Conservation (phyloP, 2,329 filamentous ascomycete genomes). For the Fonsecaea erecta region DNA sequence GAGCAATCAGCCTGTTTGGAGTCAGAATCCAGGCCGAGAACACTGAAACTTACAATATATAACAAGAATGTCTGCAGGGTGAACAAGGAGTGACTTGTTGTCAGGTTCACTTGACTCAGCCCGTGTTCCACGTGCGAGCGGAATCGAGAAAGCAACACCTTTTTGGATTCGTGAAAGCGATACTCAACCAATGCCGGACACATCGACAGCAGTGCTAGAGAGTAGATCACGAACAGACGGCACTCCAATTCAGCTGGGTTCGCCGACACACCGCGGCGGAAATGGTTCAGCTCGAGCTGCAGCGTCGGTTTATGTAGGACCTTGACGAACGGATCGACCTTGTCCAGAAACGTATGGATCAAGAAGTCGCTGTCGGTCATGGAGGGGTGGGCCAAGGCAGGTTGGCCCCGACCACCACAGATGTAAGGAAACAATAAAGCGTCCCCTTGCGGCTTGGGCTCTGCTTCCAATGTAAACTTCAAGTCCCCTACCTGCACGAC, state of each 20-base stretch:
- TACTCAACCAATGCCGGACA: constrained; percentile 13
- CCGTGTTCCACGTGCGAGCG: constrained; percentile 14
- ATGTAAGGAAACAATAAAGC: constrained; percentile 9
- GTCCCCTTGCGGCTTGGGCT: constrained; percentile 6
- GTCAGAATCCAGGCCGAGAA: neutral
- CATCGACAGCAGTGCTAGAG: constrained; percentile 14
- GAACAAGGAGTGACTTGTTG: constrained; percentile 17
- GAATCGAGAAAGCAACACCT: constrained; percentile 10
- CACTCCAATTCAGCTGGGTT: constrained; percentile 6
- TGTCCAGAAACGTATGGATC: constrained; percentile 19
- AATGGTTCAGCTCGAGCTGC: constrained; percentile 21
- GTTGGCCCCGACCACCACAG: neutral
- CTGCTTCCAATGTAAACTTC: constrained; percentile 16
- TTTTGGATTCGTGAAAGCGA: constrained; percentile 17
- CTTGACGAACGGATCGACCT: constrained; percentile 21
- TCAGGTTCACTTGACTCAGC: constrained; percentile 17
- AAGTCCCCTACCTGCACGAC: constrained; percentile 11
- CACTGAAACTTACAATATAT: constrained; percentile 18
- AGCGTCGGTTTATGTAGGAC: constrained; percentile 22
- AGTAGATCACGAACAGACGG: constrained; percentile 15
- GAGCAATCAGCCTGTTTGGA: neutral
- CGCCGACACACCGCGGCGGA: constrained; percentile 12
- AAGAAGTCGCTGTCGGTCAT: constrained; percentile 17
- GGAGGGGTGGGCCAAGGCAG: constrained; percentile 5
- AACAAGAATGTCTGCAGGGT: constrained; percentile 19